phyloP scores from a whole-genome alignment of 2,329 filamentous ascomycete genomes.

The Rhinocladiella mackenziei region DNA sequence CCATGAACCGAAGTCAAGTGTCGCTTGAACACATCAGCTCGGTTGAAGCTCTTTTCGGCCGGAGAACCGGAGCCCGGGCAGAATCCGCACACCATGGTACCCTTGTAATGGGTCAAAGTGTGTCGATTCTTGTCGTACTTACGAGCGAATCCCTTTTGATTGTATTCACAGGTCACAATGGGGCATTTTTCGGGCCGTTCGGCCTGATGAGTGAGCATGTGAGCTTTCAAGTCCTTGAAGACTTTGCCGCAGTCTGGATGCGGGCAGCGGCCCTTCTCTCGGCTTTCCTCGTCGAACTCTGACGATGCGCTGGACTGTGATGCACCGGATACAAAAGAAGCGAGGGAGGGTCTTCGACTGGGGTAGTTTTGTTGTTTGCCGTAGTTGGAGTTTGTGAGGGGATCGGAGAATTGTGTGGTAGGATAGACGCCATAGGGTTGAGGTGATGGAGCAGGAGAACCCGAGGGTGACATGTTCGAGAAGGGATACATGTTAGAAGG shows the following conservation, averaged over 20 bases:
- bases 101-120: slow-evolving; percentile 92
- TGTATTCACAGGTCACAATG: slow-evolving; percentile 86
- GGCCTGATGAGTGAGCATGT: slow-evolving; percentile 89
- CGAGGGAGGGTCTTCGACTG: slow-evolving; percentile 51
- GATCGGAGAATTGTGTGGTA: slow-evolving; percentile 30
- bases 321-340: slow-evolving; percentile 64
- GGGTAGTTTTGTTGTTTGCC: slow-evolving; percentile 30
- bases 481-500: slow-evolving; percentile 34
- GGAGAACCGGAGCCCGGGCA: slow-evolving; percentile 84
- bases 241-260: slow-evolving; percentile 77
- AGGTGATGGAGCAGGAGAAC: slow-evolving; percentile 35
- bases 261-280: slow-evolving; percentile 68
- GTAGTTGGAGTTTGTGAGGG: slow-evolving; percentile 27
- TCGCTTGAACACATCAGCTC: slow-evolving; percentile 92
- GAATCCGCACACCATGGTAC: slow-evolving; percentile 94
- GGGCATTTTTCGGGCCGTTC: slow-evolving; percentile 93
- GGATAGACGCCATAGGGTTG: slow-evolving; percentile 31
- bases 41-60: slow-evolving; percentile 91
- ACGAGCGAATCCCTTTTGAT: slow-evolving; percentile 84
- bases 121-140: slow-evolving; percentile 98
- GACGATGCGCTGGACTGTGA: slow-evolving; percentile 57
- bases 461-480: slow-evolving; percentile 33
- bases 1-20: slow-evolving; percentile 86
- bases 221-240: slow-evolving; percentile 89
- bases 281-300: slow-evolving; percentile 58